Conservation (phyloP, 2,329 filamentous ascomycete genomes). For the Pseudocercospora ulei region DNA sequence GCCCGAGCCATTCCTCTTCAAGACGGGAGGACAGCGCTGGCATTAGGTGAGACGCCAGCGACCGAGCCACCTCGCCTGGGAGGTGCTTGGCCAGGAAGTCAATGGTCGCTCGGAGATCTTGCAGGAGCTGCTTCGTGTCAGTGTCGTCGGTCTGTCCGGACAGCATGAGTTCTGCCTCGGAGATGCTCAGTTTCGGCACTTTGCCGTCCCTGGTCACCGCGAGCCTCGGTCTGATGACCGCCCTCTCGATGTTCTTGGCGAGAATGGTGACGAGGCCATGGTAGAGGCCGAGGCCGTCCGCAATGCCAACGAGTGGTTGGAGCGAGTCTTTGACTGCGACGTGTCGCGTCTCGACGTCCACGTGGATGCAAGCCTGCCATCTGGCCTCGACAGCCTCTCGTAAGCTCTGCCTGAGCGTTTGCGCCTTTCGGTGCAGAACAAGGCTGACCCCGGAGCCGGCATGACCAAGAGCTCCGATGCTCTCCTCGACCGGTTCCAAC, state of each 20-base stretch:
- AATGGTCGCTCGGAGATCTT: slow-evolving; percentile 40
- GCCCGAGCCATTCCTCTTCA: slow-evolving; percentile 63
- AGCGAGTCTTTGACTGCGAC: slow-evolving; percentile 48
- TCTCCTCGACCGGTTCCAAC: slow-evolving; percentile 44
- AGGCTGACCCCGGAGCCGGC: slow-evolving; percentile 54
- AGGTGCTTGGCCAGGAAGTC: slow-evolving; percentile 46
- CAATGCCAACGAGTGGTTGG: slow-evolving; percentile 18
- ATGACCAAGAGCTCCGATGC: slow-evolving; percentile 47
- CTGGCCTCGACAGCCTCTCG: slow-evolving; percentile 56
- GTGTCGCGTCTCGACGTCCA: slow-evolving; percentile 49
- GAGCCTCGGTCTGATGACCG: slow-evolving; percentile 29
- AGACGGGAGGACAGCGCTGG: slow-evolving; percentile 58
- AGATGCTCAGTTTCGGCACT: slow-evolving; percentile 18
- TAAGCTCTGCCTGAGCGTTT: slow-evolving; percentile 57
- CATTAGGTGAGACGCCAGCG: slow-evolving; percentile 61
- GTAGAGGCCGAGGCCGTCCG: slow-evolving; percentile 24
- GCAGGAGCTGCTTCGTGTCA: slow-evolving; percentile 33
- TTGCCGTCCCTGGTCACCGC: slow-evolving; percentile 18
- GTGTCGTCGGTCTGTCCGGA: slow-evolving; percentile 20
- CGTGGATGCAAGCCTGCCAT: slow-evolving; percentile 64
- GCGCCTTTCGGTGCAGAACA: slow-evolving; percentile 55
- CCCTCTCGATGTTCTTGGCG: slow-evolving; percentile 28
- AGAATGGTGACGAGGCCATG: slow-evolving; percentile 26
- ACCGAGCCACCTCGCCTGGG: slow-evolving; percentile 41
- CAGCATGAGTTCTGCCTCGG: slow-evolving; percentile 26